Evolutionary conservation across 441 rosid species (phyloP).

Genomic region (Gossypium schwendimanii): DNA sequence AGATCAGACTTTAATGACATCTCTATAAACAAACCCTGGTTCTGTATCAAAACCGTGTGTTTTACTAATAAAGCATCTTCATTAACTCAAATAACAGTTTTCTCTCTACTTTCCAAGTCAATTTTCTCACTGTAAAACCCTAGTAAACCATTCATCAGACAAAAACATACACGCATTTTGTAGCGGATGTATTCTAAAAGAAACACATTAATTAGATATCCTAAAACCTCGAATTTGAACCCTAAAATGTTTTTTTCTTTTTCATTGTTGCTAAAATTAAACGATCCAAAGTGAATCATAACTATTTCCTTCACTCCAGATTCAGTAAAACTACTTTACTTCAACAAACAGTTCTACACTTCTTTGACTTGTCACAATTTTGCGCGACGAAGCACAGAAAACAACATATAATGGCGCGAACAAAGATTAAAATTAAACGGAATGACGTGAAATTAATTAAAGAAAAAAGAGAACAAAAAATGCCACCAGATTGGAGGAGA

Average conservation of each 20-base stretch:
- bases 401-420: neutral
- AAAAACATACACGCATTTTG: neutral
- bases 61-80: neutral
- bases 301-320: neutral
- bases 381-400: neutral
- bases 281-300: neutral
- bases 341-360: neutral
- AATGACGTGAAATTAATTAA: neutral
- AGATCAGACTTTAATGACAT: neutral
- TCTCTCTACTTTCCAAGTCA: neutral
- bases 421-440: neutral
- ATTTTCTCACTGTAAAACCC: neutral
- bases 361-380: neutral
- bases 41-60: too few species aligned
- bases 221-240: neutral
- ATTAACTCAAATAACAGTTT: neutral
- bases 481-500: constrained; percentile 68
- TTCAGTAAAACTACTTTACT: constrained; percentile 3
- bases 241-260: neutral
- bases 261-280: neutral
- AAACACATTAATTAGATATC: neutral
- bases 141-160: neutral
- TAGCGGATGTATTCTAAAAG: neutral
- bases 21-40: too few species aligned
- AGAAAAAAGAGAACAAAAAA: neutral